Conservation (phyloP, 1,139 yeast genomes). For the Blastobotrys aristatus region DNA sequence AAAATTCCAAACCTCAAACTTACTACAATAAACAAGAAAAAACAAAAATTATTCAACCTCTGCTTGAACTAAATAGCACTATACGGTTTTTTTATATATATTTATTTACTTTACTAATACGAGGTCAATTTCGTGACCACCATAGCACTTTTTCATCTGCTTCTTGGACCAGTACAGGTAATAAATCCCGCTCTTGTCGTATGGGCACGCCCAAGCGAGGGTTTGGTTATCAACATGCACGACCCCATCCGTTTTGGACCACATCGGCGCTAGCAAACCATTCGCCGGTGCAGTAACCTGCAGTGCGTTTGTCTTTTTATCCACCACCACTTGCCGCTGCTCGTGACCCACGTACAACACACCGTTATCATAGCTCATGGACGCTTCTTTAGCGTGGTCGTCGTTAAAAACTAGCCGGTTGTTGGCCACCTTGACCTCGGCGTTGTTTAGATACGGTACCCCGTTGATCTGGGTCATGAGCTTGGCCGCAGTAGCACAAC, state of each 20-base stretch:
- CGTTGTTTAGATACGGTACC: slow-evolving; percentile 5
- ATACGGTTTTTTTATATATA: too few species aligned
- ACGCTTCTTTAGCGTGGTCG: neutral
- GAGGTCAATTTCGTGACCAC: slow-evolving; percentile 21
- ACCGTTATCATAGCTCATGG: neutral
- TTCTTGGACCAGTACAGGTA: slow-evolving; percentile 8
- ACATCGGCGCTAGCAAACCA: neutral
- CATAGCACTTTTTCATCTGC: neutral
- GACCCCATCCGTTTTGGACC: neutral
- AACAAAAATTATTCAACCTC: too few species aligned
- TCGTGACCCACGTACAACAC: neutral
- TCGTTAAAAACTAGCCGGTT: slow-evolving; percentile 5
- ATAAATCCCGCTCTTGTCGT: slow-evolving; percentile 9
- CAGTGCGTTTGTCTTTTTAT: neutral
- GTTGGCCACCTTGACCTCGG: slow-evolving; percentile 1
- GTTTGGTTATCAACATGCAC: neutral
- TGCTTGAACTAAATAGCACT: too few species aligned
- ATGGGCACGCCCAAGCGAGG: slow-evolving; percentile 10
- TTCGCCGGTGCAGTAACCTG: neutral
- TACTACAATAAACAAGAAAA: too few species aligned
- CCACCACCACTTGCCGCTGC: neutral
- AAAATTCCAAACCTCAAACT: too few species aligned
- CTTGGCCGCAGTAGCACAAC: neutral
- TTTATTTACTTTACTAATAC: too few species aligned
- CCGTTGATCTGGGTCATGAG: slow-evolving; percentile 1